Percentiles rank a stretch among this genome's conserved stretches.
These are phyloP conservation scores for Spathaspora sp. DNA, from an alignment of 1,139 yeast genomes.

Conservation along the genomic window DNA sequence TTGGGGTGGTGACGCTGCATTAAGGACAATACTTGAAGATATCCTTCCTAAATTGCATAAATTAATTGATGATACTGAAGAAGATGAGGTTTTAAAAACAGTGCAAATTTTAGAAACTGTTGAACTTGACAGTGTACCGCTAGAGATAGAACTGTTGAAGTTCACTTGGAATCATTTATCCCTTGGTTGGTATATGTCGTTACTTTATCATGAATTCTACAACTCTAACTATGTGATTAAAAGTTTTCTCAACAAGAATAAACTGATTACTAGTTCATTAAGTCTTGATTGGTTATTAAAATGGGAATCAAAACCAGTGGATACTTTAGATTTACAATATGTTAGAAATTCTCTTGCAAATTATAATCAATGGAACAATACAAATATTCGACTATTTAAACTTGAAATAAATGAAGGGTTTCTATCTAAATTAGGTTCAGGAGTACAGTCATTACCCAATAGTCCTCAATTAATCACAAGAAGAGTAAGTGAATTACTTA, in stretches of 20 bases:
- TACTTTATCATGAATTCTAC: constrained; percentile 67
- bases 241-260: neutral
- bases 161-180: constrained; percentile 65
- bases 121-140: constrained; percentile 25
- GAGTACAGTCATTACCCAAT: constrained; percentile 32
- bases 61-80: constrained; percentile 19
- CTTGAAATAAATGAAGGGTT: constrained; percentile 40
- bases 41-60: constrained; percentile 41
- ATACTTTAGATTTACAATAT: constrained; percentile 13
- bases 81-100: constrained; percentile 32
- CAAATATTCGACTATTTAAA: constrained; percentile 60
- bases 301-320: neutral
- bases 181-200: constrained; percentile 74
- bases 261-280: neutral
- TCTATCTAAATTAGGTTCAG: constrained; percentile 15
- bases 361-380: constrained; percentile 61
- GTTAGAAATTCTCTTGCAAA: constrained; percentile 29
- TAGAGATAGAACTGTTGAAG: constrained; percentile 41
- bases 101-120: constrained; percentile 39
- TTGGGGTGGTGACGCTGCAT: constrained; percentile 63
- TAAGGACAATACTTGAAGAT: constrained; percentile 43
- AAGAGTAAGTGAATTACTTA: constrained; percentile 46
- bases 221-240: constrained; percentile 35
- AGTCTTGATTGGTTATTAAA: constrained; percentile 32
- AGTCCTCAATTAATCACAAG: constrained; percentile 45